Base-by-base conservation (phyloP, 345 rosid species). In the Mallotus nudiflorus region DNA sequence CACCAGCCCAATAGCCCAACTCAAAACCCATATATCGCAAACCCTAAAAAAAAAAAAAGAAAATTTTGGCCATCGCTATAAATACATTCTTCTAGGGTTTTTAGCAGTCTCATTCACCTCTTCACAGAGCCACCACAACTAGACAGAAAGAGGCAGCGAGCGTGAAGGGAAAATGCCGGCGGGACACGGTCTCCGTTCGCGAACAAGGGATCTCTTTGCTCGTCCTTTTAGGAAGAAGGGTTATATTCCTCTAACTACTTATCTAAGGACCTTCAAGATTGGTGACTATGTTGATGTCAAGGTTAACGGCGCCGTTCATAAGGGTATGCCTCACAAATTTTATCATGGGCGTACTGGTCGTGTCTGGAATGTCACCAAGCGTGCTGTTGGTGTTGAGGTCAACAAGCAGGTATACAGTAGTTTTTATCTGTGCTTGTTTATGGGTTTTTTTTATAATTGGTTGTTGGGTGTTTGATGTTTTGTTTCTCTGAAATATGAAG, bases 301-400 rank as follows among this genome's bases (percentile, higher is more conserved):
- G 82, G 94, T 87, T 22, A 89, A 89, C 69, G 94, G 89, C 68
- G 91, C 94, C 76, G 65, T 89, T 62, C 94, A 87, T 74, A 89
- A 89, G 85, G 94, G 91, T 37, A 89, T 89, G 94, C 91, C 94
- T 53, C 94, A 89, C 71, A 89, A 89, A 80, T 89, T 85, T 84
- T 89, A 89, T 78, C 94, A 89, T 46, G 94, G 94, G 7, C 94
- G 94, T 53, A 89, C 94, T 8, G 94, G 94, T 20, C 85, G 82
- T 37, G 87, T 89, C 73, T 89, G 94, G 94, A 89, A 89, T 66
- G 88, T 89, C 70, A 89, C 91, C 75, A 89, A 89, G 74, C 91
- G 91, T 48, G 94, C 94, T 73, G 67, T 89, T 45, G 94, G 94
- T 14, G 94, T 89, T 10, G 94, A 89, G 78, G 65, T 89, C 63